Evolutionary conservation across 2,329 filamentous ascomycete species (phyloP).

Genomic region (Colletotrichum tropicicola): DNA sequence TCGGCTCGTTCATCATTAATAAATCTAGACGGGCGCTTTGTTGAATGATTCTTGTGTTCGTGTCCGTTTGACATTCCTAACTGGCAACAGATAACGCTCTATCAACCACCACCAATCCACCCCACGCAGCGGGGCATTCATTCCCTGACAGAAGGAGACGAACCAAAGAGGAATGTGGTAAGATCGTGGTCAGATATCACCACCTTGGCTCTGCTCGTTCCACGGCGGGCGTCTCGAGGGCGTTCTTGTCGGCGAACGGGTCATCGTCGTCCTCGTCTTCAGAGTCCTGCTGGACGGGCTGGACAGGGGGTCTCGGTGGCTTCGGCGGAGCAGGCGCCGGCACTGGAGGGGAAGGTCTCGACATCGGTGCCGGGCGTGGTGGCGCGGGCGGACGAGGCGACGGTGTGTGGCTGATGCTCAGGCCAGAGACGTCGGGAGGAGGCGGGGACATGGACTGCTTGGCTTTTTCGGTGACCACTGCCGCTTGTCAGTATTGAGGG

Average conservation of each 20-base stretch:
- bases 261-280: conserved; percentile 74
- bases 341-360: conserved; percentile 57
- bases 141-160: not conserved
- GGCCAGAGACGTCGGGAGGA: conserved; percentile 53
- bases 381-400: conserved; percentile 54
- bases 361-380: conserved; percentile 54
- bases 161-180: not conserved
- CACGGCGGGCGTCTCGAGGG: conserved; percentile 49
- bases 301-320: conserved; percentile 43
- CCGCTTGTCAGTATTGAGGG: conserved; percentile 34
- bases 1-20: conserved; percentile 13
- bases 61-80: not conserved
- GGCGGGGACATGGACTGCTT: conserved; percentile 55
- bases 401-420: conserved; percentile 49
- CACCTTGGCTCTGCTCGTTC: conserved; percentile 29
- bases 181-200: conserved; percentile 23
- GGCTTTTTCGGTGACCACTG: conserved; percentile 63
- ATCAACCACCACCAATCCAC: conserved; percentile 8
- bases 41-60: not conserved
- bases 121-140: not conserved
- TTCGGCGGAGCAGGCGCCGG: conserved; percentile 47
- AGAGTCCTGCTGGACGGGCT: conserved; percentile 46
- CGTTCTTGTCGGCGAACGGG: conserved; percentile 87
- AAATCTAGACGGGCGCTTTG: conserved; percentile 1
- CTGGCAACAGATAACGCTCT: not conserved